phyloP scores from a whole-genome alignment of 2,329 filamentous ascomycete genomes.

The Cladosporium sp. region DNA sequence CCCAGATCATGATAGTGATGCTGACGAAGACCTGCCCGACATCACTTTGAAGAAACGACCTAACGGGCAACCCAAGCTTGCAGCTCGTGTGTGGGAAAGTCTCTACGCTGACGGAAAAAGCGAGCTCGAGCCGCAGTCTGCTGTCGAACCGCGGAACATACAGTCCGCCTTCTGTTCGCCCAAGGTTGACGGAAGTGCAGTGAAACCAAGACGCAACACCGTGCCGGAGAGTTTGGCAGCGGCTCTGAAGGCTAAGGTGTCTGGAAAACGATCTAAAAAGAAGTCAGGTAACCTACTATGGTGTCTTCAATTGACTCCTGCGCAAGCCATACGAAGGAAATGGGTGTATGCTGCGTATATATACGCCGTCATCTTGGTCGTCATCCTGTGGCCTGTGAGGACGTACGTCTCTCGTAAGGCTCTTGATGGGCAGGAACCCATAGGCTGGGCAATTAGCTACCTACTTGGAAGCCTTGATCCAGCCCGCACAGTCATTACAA shows the following conservation, averaged over 20 bases:
- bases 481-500: constrained; percentile 72
- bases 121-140: constrained; percentile 28
- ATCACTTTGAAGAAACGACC: constrained; percentile 17
- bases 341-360: constrained; percentile 82
- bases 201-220: constrained; percentile 30
- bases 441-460: constrained; percentile 92
- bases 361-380: constrained; percentile 66
- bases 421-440: constrained; percentile 72
- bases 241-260: not conserved
- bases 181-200: constrained; percentile 17
- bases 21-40: constrained; percentile 46
- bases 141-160: constrained; percentile 27
- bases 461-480: constrained; percentile 75
- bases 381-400: constrained; percentile 72
- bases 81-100: constrained; percentile 20
- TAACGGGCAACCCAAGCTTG: constrained; percentile 27
- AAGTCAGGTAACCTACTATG: constrained; percentile 68
- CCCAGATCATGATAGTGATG: constrained; percentile 45
- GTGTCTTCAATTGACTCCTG: constrained; percentile 77
- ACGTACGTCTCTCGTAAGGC: constrained; percentile 68
- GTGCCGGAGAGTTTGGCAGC: constrained; percentile 3
- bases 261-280: constrained; percentile 41
- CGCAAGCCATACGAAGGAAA: constrained; percentile 74
- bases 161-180: constrained; percentile 15
- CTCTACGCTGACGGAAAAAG: constrained; percentile 18